A percentile compares a stretch with the other conserved stretches of the same genome.
Conservation (phyloP, 1,284 basidiomycete species). For the Rhodotorula sp. region DNA sequence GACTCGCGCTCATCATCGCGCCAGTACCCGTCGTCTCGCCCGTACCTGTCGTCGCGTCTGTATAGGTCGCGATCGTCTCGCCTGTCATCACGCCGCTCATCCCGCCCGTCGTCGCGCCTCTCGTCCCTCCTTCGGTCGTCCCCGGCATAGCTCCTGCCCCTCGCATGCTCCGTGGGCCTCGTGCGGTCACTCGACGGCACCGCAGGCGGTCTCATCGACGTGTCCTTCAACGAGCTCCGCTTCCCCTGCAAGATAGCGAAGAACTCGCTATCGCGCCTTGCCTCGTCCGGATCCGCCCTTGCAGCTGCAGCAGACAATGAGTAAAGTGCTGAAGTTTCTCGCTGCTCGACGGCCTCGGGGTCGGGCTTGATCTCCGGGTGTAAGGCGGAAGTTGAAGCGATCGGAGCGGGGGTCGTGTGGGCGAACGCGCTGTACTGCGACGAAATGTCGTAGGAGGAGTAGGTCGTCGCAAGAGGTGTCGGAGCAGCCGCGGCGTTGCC, state of each 20-base stretch:
- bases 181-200: no score
- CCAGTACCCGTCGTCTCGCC: background rate
- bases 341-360: background rate
- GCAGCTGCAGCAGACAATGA: background rate
- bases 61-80: background rate
- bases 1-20: background rate
- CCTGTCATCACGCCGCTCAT: background rate
- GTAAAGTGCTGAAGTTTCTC: background rate
- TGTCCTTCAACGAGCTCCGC: background rate
- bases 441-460: no score
- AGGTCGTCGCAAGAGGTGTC: no score
- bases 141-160: background rate
- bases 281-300: background rate
- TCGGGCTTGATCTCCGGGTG: background rate
- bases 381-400: background rate
- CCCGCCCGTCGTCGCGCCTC: background rate
- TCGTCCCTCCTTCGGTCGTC: background rate
- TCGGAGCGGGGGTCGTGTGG: background rate
- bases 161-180: background rate
- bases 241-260: background rate
- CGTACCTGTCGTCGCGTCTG: background rate
- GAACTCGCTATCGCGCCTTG: background rate
- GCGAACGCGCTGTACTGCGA: background rate
- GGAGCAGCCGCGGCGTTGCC: no score
- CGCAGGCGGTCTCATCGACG: background rate